A percentile compares a stretch with the other conserved stretches of the same genome.
Conservation (phyloP, 352 stramenopile genomes). For the Globisporangium parvum region DNA sequence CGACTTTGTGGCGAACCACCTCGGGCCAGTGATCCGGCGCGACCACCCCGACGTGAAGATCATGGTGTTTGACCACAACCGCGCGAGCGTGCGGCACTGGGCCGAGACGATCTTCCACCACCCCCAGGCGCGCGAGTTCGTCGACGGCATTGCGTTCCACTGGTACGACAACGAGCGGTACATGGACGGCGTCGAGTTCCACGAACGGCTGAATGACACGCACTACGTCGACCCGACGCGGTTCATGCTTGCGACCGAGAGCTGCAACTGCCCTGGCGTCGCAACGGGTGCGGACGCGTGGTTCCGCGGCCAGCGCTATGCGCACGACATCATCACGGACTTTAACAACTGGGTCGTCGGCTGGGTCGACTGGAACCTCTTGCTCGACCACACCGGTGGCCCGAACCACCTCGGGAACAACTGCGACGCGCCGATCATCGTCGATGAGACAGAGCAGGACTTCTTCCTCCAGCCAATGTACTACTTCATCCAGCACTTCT, state of each 20-base stretch:
- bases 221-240: conserved; percentile 52
- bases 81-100: conserved; percentile 64
- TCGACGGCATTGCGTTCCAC: conserved; percentile 90
- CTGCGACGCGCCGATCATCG: conserved; percentile 76
- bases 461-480: conserved; percentile 87
- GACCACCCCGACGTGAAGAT: conserved; percentile 89
- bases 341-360: conserved; percentile 84
- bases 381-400: conserved; percentile 82
- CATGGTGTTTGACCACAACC: conserved; percentile 92
- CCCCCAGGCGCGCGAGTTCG: conserved; percentile 54
- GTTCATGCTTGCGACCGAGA: conserved; percentile 70
- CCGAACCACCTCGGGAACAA: conserved; percentile 86
- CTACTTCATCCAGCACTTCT: conserved; percentile 90
- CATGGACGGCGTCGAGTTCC: conserved; percentile 68
- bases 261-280: conserved; percentile 70
- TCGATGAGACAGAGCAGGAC: conserved; percentile 52
- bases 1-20: conserved; percentile 78
- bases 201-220: conserved; percentile 70
- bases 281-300: conserved; percentile 53
- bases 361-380: conserved; percentile 93
- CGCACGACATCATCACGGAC: conserved; percentile 88
- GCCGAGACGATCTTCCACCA: conserved; percentile 65
- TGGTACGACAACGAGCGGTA: conserved; percentile 75
- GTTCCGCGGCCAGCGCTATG: conserved; percentile 84
- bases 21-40: conserved; percentile 73